Percentiles rank a stretch among this genome's conserved stretches.
Conservation (phyloP, 176 grass and related monocot species). For the Cenchrus purpureus region DNA sequence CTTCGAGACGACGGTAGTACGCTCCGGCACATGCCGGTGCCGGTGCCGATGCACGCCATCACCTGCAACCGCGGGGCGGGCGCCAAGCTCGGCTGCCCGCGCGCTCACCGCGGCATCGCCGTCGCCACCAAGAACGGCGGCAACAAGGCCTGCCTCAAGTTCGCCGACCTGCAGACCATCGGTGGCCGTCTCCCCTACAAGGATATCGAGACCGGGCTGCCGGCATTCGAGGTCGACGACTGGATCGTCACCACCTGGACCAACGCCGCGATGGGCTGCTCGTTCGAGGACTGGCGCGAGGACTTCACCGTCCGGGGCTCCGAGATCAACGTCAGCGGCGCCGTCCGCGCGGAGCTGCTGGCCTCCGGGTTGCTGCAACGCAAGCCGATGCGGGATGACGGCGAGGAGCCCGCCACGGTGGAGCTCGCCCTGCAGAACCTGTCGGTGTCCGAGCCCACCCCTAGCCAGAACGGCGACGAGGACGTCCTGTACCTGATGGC, state of each 20-base stretch:
- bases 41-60: too few species aligned
- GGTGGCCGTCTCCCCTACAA: not conserved
- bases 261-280: not conserved
- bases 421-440: not conserved
- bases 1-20: too few species aligned
- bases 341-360: not conserved
- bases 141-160: not conserved
- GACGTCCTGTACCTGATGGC: slow-evolving; percentile 4
- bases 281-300: too few species aligned
- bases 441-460: not conserved
- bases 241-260: not conserved
- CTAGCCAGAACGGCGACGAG: not conserved
- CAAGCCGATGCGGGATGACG: not conserved
- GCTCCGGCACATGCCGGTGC: too few species aligned
- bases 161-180: not conserved
- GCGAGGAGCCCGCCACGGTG: too few species aligned
- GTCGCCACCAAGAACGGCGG: not conserved
- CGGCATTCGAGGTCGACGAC: not conserved
- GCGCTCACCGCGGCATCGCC: too few species aligned
- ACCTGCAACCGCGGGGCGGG: too few species aligned
- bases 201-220: not conserved
- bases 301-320: too few species aligned
- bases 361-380: not conserved
- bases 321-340: too few species aligned
- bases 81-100: too few species aligned